Base-by-base conservation (phyloP, 768 basidiomycete species). In the Lentinus tigrinus region DNA sequence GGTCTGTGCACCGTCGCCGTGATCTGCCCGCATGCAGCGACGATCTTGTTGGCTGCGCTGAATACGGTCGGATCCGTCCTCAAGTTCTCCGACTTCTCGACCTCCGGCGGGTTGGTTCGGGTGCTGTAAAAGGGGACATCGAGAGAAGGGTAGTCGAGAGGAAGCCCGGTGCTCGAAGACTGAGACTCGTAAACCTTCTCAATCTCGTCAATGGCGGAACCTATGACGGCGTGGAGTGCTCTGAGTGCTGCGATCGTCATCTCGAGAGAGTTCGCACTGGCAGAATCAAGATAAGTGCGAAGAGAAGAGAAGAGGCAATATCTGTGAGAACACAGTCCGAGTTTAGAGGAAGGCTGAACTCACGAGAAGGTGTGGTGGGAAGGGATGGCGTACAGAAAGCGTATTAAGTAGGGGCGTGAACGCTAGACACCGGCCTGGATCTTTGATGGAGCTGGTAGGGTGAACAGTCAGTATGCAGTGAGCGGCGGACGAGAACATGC, bases 191-290 rank as follows among this genome's bases (percentile, higher is more conserved):
- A 88, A 48, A 87, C 73, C 44, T 73, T 73, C 68, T 88, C 83
- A 10, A 90, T 85, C 62, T 88, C 84, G 70, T 83, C 78, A 60
- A 89, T 71, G 21, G 88, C 86, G 64, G 85, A 77, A 63, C 82
- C 85, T 62, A 90, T 80, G 66, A 88, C 80, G 60, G 78, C 71
- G 61, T 88, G 84, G 42, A 89, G 80, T 28, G 82, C 81, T 28
- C 81, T 81, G 49, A 90, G 79, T 31, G 84, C 76, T 62, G 89
- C 82, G 51, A 88, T 47, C 44, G 47, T 47, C 46, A 27, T 34
- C 2, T 13, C n/a, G 24, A 34, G 47, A 21, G 23, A 47, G 42
- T 37, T 37, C 36, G 3, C 4, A 4, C n/a, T 43, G 42, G 6
- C 2, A 17, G 42, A 3, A 3, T 43, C 3, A 19, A n/a, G n/a